Percentiles rank a stretch among this genome's conserved stretches.
Evolutionary conservation across 257 asterid genomes (phyloP).

Genomic region (Solanum medicagineum): DNA sequence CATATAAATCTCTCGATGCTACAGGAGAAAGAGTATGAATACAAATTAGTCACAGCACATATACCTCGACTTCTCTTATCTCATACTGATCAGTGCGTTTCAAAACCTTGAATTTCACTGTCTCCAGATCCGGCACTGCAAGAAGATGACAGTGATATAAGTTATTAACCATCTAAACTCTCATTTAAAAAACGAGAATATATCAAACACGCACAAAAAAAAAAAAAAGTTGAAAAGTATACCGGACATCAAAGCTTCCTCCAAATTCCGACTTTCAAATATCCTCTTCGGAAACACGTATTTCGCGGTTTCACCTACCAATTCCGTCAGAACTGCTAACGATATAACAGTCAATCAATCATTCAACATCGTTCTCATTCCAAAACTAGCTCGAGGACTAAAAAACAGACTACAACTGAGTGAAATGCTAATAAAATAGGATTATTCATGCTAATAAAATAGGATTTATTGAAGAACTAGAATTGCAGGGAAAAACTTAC

Average conservation of each 20-base stretch:
- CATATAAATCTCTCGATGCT: neutral
- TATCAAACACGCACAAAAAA: neutral
- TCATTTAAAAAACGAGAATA: neutral
- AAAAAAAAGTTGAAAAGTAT: neutral
- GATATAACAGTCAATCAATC: neutral
- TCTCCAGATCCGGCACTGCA: slow-evolving; percentile 78
- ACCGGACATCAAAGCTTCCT: slow-evolving; percentile 96
- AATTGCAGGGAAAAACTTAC: slow-evolving; percentile 17
- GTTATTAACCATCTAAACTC: neutral
- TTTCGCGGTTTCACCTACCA: slow-evolving; percentile 52
- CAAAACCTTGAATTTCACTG: slow-evolving; percentile 63
- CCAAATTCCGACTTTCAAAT: slow-evolving; percentile 51
- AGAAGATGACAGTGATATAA: neutral
- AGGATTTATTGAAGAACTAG: neutral
- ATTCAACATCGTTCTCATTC: neutral
- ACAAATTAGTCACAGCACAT: neutral
- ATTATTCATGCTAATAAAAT: neutral
- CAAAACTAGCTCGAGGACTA: neutral
- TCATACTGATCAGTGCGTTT: slow-evolving; percentile 46
- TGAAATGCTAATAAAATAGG: neutral
- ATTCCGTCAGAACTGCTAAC: slow-evolving; percentile 45
- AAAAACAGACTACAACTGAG: neutral
- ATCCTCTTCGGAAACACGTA: slow-evolving; percentile 47
- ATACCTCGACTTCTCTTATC: slow-evolving; percentile 80
- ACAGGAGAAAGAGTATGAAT: neutral